A percentile compares a stretch with the other conserved stretches of the same genome.
Conservation (phyloP, 352 stramenopile species). For the Pythium monospermum region DNA sequence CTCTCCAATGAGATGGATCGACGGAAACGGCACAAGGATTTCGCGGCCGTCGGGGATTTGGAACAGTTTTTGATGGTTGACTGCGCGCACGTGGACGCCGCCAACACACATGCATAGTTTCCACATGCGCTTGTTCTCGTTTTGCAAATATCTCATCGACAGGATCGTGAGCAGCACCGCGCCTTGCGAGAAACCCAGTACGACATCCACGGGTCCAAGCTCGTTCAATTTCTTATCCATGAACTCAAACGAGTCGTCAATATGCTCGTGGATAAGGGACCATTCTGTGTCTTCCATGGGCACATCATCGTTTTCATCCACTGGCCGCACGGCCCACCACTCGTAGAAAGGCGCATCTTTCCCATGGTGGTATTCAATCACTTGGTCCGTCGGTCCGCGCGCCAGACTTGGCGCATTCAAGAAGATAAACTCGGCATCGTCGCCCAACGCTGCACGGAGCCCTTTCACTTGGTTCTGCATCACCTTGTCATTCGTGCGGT, state of each 20-base stretch:
- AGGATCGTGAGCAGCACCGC: conserved; percentile 57
- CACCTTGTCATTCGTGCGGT: conserved; percentile 64
- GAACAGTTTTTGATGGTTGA: conserved; percentile 36
- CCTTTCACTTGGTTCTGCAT: conserved; percentile 65
- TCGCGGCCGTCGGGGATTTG: conserved; percentile 21
- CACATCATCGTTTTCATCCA: conserved; percentile 39
- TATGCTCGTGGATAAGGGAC: conserved; percentile 16
- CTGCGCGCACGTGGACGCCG: conserved; percentile 30
- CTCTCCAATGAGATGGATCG: conserved; percentile 44
- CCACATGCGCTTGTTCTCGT: conserved; percentile 30
- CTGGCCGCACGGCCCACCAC: conserved; percentile 47
- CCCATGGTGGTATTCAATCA: conserved; percentile 49
- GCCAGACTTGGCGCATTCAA: conserved; percentile 47
- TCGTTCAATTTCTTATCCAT: conserved; percentile 51
- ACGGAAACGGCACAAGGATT: conserved; percentile 25
- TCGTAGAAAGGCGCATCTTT: conserved; percentile 70
- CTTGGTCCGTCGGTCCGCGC: conserved; percentile 46
- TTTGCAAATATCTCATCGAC: conserved; percentile 51
- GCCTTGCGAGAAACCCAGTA: conserved; percentile 77
- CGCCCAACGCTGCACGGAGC: conserved; percentile 50
- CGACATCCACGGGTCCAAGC: conserved; percentile 69
- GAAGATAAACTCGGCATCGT: conserved; percentile 62
- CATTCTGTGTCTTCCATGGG: conserved; percentile 19
- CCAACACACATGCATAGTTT: conserved; percentile 40
- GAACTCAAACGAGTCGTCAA: conserved; percentile 36